Base-by-base conservation (phyloP, 768 basidiomycete genomes). In the Lepiota brunneoincarnata region DNA sequence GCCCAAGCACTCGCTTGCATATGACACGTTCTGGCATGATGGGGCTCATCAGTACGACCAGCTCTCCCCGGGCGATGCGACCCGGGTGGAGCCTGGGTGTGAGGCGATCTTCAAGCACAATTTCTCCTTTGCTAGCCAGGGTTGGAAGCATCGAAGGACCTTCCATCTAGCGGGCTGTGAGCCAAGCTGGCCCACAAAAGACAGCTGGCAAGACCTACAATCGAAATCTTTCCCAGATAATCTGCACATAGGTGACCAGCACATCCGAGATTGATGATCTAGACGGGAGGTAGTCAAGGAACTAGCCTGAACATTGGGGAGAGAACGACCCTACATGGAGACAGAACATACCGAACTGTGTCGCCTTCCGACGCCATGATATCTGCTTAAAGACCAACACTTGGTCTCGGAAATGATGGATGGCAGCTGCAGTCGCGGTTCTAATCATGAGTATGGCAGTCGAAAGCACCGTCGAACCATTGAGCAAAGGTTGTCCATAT, bases 1-100 rank as follows among this genome's bases (percentile, higher is more conserved):
- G 72, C 1, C 94, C 96, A 34, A 96, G 78, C 10, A 98, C 73
- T 38, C 96, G 83, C 73, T 98, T 98, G 72, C 92, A 95, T 34
- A 96, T 80, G 24, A 83, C 71, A 43, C 79, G 79, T 3, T 70
- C 69, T 2, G 88, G 89, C 51, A 84, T 77, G 43, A 83, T 64
- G 10, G 93, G 92, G 1, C 90, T 91, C 49, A 74, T 77, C 26
- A 87, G 72, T 12, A 85, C 81, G 54, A 95, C 69, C 41, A 98
- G 71, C 61, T 94, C 91, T 44, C 94, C 94, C 49, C 93, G 82
- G 49, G 70, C 62, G 45, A 93, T 68, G 14, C 66, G 69, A 24
- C 71, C 62, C 4, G 81, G 81, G 49, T 76, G 71, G 46, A 85
- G 72, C 39, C 77, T 72, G 51, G 75, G 70, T 2, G 85, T 79